Base-by-base conservation (phyloP, 1,284 basidiomycete genomes). In the Athelia psychrophila region DNA sequence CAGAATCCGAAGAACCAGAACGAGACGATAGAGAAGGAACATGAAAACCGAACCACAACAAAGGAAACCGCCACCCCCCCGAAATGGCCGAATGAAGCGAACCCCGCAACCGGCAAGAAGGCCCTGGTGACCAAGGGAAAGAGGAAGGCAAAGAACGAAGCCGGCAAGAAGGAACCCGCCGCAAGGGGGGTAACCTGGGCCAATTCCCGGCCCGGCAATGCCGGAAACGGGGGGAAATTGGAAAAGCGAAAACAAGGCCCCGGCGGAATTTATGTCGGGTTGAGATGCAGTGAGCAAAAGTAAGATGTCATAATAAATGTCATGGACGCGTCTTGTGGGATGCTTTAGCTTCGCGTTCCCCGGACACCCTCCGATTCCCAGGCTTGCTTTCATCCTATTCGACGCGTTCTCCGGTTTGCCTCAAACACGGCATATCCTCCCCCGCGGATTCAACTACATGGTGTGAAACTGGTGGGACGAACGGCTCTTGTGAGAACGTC, bases 11-110 rank as follows among this genome's bases (percentile, higher is more conserved):
- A n/a, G n/a, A n/a, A n/a, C n/a, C n/a, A n/a, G n/a, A n/a, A n/a
- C n/a, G n/a, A n/a, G n/a, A n/a, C n/a, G n/a, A n/a, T n/a, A n/a
- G n/a, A n/a, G n/a, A n/a, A n/a, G n/a, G n/a, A n/a, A n/a, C n/a
- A n/a, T n/a, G n/a, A n/a, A n/a, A n/a, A n/a, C n/a, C n/a, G n/a
- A 82, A 83, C 83, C 23, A 83, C 83, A 51, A 84, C 75, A 49
- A 87, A 81, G 58, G 84, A 88, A 62, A 84, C 75, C 12, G 83
- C 83, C 38, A 83, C 80, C 4, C 79, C 71, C 32, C 78, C 72
- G 64, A 85, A 88, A 52, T 72, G 65, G 56, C 74, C 68, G 51
- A 88, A 61, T 10, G 77, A 72, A 24, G 67, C 60, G 47, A 82
- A 73, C 55, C 86, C 84, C 27, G 76, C 66, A 0, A 64, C 30